Evolutionary conservation across 345 rosid species (phyloP).

Genomic region (Eutrema yunnanense): DNA sequence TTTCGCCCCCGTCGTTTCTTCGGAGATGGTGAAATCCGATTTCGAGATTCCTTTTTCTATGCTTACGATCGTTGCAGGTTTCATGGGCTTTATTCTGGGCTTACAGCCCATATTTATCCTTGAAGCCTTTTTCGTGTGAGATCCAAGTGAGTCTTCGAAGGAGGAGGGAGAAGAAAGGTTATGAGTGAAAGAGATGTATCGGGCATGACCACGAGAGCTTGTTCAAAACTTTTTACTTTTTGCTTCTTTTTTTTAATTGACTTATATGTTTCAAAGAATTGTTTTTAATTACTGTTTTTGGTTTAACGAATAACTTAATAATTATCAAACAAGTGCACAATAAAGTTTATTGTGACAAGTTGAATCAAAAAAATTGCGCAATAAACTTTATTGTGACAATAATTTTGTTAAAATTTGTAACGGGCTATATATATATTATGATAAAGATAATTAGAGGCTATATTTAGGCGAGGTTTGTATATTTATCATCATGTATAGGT

Average conservation of each 20-base stretch:
- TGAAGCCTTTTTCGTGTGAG: not conserved
- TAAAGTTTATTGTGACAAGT: not conserved
- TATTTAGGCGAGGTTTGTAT: not conserved
- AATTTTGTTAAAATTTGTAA: not conserved
- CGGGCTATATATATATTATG: no score
- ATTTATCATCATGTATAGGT: not conserved
- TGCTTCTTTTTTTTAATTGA: not conserved
- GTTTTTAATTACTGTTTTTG: not conserved
- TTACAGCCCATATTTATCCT: not conserved
- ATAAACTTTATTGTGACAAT: not conserved
- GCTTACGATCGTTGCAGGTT: not conserved
- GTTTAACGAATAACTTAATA: not conserved
- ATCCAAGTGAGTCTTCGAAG: no score
- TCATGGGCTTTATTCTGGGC: not conserved
- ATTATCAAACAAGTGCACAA: not conserved
- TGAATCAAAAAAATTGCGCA: not conserved
- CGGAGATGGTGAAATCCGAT: not conserved
- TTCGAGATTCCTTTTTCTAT: not conserved
- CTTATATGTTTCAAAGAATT: not conserved
- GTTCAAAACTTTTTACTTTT: not conserved
- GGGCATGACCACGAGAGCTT: not conserved
- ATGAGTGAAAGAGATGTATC: not conserved
- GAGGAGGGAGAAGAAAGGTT: not conserved
- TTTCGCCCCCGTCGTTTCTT: not conserved
- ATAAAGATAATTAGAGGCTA: not conserved